These are phyloP conservation scores for Xylaria acuta DNA, from an alignment of 495 filamentous ascomycete genomes.

Conservation along the genomic window DNA sequence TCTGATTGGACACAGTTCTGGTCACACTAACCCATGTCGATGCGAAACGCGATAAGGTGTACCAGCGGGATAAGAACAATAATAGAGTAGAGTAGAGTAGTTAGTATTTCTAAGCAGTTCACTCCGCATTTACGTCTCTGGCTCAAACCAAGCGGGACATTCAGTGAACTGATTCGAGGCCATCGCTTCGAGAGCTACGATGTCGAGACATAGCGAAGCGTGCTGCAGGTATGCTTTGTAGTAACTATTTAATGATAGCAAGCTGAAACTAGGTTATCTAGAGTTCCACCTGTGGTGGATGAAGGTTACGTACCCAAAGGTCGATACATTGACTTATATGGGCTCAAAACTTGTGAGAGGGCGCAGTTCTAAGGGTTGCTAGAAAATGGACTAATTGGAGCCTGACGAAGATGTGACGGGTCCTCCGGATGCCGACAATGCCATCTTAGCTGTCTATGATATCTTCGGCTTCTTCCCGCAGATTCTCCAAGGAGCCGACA, in stretches of 20 bases:
- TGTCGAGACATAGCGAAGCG: constrained; percentile 31
- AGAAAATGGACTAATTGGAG: neutral
- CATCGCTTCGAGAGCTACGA: neutral
- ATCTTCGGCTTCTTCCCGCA: constrained; percentile 65
- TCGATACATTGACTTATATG: constrained; percentile 65
- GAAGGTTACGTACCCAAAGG: constrained; percentile 67
- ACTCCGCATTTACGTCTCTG: neutral
- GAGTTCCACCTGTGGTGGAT: constrained; percentile 59
- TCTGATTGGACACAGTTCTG: neutral
- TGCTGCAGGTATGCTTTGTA: constrained; percentile 26
- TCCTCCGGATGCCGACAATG: constrained; percentile 56
- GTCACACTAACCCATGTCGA: neutral
- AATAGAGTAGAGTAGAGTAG: neutral
- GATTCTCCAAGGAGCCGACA: constrained; percentile 64
- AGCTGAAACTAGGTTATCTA: neutral
- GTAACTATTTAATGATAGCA: neutral
- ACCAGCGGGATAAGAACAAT: neutral
- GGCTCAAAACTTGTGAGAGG: constrained; percentile 65
- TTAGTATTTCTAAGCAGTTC: neutral
- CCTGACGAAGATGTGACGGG: constrained; percentile 56
- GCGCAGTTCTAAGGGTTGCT: neutral
- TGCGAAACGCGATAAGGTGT: neutral
- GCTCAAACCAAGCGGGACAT: neutral
- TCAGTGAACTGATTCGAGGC: neutral
- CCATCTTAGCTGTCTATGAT: constrained; percentile 62